Evolutionary conservation across 192 early-diverging fungal genomes (phyloP).

Genomic region (Entophlyctis luteolus): DNA sequence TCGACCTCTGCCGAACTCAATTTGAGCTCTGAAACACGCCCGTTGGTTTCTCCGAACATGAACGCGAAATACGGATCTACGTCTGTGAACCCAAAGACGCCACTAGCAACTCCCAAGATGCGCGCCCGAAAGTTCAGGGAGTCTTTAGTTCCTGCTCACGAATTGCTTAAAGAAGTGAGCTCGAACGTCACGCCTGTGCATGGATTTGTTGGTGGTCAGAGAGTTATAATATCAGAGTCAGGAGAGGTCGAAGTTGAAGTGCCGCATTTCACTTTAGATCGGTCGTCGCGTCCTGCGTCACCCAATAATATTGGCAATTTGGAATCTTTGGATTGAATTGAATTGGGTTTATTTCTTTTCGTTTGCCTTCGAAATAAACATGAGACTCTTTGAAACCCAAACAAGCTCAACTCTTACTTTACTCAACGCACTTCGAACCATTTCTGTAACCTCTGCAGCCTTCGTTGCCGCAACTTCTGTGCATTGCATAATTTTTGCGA

Average conservation of each 20-base stretch:
- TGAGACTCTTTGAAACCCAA: too few relatives aligned
- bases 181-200: neutral
- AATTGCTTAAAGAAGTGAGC: neutral
- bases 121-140: conserved; percentile 8
- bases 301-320: neutral
- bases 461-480: conserved; percentile 74
- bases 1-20: neutral
- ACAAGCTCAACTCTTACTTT: too few relatives aligned
- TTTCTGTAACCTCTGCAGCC: conserved; percentile 69
- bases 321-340: conserved; percentile 5
- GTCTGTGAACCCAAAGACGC: neutral
- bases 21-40: neutral
- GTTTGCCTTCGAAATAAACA: neutral
- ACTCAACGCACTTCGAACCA: conserved; percentile 68
- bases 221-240: conserved; percentile 4
- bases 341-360: neutral
- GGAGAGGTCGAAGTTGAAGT: conserved; percentile 8
- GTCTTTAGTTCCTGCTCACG: conserved; percentile 4
- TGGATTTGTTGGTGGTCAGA: conserved; percentile 19
- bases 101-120: neutral
- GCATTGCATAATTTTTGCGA: conserved; percentile 74
- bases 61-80: neutral
- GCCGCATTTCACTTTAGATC: conserved; percentile 16
- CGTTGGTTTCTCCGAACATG: neutral
- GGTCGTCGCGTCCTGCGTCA: neutral